phyloP scores from a whole-genome alignment of 345 rosid species.

The Aquilaria sinensis region DNA sequence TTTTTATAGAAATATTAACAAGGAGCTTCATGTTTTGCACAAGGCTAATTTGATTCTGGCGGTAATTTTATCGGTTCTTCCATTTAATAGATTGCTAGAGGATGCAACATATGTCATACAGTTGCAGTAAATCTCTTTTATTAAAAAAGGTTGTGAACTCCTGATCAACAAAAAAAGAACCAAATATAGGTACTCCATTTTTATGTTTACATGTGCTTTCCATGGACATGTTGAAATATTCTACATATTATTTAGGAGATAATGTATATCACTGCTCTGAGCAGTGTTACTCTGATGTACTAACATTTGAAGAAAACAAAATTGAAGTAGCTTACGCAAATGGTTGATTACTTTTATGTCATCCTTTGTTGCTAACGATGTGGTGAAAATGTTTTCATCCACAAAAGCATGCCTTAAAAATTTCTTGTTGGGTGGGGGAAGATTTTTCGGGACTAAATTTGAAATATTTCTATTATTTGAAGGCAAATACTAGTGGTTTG shows the following conservation, averaged over 20 bases:
- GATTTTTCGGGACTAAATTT: conserved; percentile 37
- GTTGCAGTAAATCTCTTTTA: conserved; percentile 75
- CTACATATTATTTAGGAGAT: conserved; percentile 59
- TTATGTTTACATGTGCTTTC: conserved; percentile 53
- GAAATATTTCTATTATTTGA: conserved; percentile 40
- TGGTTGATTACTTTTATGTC: conserved; percentile 72
- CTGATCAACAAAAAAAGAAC: conserved; percentile 25
- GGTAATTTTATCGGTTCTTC: conserved; percentile 61
- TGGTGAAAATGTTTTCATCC: conserved; percentile 48
- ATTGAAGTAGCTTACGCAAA: conserved; percentile 61
- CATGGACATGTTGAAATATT: conserved; percentile 58
- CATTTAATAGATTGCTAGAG: conserved; percentile 75
- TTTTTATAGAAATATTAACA: conserved; percentile 64
- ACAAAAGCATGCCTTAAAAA: conserved; percentile 88
- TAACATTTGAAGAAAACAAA: conserved; percentile 61
- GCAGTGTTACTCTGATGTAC: conserved; percentile 32
- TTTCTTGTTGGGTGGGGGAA: conserved; percentile 65
- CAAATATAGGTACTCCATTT: conserved; percentile 31
- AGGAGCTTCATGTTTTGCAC: conserved; percentile 49
- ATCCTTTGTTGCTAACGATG: conserved; percentile 33
- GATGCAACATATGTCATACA: conserved; percentile 63
- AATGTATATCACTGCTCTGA: conserved; percentile 47
- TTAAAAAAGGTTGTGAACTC: conserved; percentile 50
- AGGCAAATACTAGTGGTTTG: conserved; percentile 26
- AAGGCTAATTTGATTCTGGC: conserved; percentile 82